Evolutionary conservation across 2,329 filamentous ascomycete species (phyloP).

Genomic region (Ascochyta koolunga): DNA sequence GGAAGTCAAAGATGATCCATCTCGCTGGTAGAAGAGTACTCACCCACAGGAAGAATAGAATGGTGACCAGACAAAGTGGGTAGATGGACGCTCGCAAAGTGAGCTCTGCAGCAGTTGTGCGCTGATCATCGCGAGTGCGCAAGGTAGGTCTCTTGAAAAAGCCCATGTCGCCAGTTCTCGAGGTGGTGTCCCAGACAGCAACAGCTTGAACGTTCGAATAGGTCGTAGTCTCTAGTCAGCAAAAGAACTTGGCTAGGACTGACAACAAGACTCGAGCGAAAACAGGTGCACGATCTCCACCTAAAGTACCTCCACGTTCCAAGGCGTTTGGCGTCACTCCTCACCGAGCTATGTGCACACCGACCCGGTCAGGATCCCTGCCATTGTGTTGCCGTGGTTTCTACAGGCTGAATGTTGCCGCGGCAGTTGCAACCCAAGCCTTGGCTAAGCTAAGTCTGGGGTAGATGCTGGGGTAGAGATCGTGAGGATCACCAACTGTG

Average conservation of each 20-base stretch:
- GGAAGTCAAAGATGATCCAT: not conserved
- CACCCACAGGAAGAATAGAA: slow-evolving; percentile 70
- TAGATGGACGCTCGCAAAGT: slow-evolving; percentile 70
- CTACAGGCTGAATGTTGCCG: slow-evolving; percentile 11
- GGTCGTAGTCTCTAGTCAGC: not conserved
- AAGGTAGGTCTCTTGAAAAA: slow-evolving; percentile 41
- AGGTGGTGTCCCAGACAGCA: not conserved
- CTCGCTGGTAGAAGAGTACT: slow-evolving; percentile 1
- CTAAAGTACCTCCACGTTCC: slow-evolving; percentile 20
- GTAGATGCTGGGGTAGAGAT: slow-evolving; percentile 28
- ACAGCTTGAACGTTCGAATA: not conserved
- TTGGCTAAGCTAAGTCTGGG: slow-evolving; percentile 22
- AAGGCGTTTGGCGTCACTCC: slow-evolving; percentile 6
- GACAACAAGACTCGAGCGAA: not conserved
- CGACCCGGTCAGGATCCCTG: slow-evolving; percentile 11
- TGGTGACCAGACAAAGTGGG: slow-evolving; percentile 69
- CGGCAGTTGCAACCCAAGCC: slow-evolving; percentile 25
- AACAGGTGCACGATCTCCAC: not conserved
- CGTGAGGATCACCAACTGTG: slow-evolving; percentile 21
- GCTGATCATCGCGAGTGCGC: slow-evolving; percentile 47
- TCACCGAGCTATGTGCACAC: slow-evolving; percentile 14
- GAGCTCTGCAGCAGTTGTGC: slow-evolving; percentile 65
- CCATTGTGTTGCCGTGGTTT: slow-evolving; percentile 2
- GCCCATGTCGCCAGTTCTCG: slow-evolving; percentile 24
- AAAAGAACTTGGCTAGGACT: not conserved